Conservation (phyloP, 331 rosid species). For the Erythrophleum ivorense region DNA sequence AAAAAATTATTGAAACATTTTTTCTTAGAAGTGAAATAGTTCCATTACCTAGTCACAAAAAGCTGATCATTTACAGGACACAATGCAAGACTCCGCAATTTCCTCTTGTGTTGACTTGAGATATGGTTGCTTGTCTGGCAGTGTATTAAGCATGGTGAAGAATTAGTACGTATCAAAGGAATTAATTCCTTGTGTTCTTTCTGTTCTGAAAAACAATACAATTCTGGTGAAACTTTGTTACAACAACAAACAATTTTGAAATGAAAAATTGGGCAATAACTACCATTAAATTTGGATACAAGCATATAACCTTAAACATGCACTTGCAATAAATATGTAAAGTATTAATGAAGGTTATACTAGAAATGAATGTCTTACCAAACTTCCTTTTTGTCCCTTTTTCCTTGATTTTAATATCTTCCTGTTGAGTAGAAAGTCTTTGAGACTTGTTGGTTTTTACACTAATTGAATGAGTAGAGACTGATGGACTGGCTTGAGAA, state of each 20-base stretch:
- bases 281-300: slow-evolving; percentile 15
- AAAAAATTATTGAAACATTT: slow-evolving; percentile 21
- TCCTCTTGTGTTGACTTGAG: slow-evolving; percentile 96
- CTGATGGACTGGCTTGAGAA: slow-evolving; percentile 51
- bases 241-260: slow-evolving; percentile 26
- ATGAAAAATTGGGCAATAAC: slow-evolving; percentile 25
- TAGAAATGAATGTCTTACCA: slow-evolving; percentile 58
- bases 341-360: slow-evolving; percentile 37
- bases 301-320: slow-evolving; percentile 35
- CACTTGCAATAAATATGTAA: slow-evolving; percentile 31
- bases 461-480: slow-evolving; percentile 46
- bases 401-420: slow-evolving; percentile 54
- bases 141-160: slow-evolving; percentile 54
- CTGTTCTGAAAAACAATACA: slow-evolving; percentile 62
- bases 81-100: slow-evolving; percentile 78
- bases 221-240: slow-evolving; percentile 22
- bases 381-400: slow-evolving; percentile 77
- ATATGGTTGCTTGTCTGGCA: slow-evolving; percentile 71
- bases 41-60: slow-evolving; percentile 84
- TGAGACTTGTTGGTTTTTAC: slow-evolving; percentile 52
- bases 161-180: slow-evolving; percentile 60
- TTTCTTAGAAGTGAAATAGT: slow-evolving; percentile 21
- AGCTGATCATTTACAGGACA: slow-evolving; percentile 91
- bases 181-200: slow-evolving; percentile 92
- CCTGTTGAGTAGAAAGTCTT: slow-evolving; percentile 52